Percentiles rank a stretch among this genome's conserved stretches.
Conservation (phyloP, 768 basidiomycete species). For the Lentinus tigrinus region DNA sequence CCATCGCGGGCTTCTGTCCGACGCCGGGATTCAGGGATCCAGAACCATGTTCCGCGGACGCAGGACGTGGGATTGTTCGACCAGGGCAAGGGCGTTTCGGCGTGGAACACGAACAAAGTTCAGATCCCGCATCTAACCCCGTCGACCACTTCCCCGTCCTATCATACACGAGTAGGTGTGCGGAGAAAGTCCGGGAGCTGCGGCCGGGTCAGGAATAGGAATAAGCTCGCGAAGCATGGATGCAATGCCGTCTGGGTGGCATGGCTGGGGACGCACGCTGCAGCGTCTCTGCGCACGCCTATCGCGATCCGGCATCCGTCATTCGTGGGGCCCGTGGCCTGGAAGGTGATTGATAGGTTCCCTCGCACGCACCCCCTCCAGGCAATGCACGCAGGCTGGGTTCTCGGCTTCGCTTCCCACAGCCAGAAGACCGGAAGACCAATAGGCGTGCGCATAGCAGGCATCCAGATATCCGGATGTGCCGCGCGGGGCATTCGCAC, state of each 20-base stretch:
- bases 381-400: not conserved
- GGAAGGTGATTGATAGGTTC: not conserved
- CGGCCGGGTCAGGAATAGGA: conserved; percentile 14
- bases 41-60: no score
- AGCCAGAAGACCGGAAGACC: not conserved
- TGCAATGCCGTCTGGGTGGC: not conserved
- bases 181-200: conserved; percentile 17
- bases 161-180: no score
- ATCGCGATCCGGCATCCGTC: conserved; percentile 8
- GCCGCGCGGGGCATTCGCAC: conserved; percentile 14
- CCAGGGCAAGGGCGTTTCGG: not conserved
- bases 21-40: conserved; percentile 1
- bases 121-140: not conserved
- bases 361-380: not conserved
- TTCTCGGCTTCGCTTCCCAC: not conserved
- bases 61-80: not conserved
- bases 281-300: not conserved
- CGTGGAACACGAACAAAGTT: not conserved
- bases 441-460: not conserved
- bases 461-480: conserved; percentile 3
- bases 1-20: conserved; percentile 13
- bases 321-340: not conserved
- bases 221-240: conserved; percentile 11
- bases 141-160: not conserved
- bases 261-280: not conserved